Evolutionary conservation across 202 grass and related monocot genomes (phyloP).

Genomic region (Zizania palustris): DNA sequence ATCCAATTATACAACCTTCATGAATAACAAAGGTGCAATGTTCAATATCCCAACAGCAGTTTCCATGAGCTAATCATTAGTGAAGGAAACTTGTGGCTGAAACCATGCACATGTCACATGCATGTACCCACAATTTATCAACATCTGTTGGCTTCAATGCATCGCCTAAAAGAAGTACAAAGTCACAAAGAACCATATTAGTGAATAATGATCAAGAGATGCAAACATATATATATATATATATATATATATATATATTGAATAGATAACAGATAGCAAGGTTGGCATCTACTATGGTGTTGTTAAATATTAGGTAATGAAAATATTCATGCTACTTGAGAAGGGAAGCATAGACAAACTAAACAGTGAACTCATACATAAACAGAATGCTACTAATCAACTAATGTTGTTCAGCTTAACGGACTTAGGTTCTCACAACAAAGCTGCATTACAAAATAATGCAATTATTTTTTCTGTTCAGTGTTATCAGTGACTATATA

Average conservation of each 20-base stretch:
- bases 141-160: constrained; percentile 93
- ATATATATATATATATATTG: no score
- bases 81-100: constrained; percentile 95
- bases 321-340: constrained; percentile 10
- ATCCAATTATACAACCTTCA: constrained; percentile 71
- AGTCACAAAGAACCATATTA: constrained; percentile 35
- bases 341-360: constrained; percentile 9
- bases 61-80: constrained; percentile 93
- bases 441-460: background rate
- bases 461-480: background rate
- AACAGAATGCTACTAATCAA: background rate
- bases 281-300: background rate
- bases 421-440: constrained; percentile 4
- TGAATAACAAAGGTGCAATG: constrained; percentile 75
- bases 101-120: constrained; percentile 99
- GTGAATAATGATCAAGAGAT: constrained; percentile 35
- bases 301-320: background rate
- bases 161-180: constrained; percentile 64
- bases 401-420: constrained; percentile 33
- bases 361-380: constrained; percentile 4
- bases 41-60: constrained; percentile 95
- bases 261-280: constrained; percentile 6
- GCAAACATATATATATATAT: constrained; percentile 9
- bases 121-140: constrained; percentile 90
- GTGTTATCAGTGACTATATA: constrained; percentile 16